These are phyloP conservation scores for Heritiera fomes DNA, from an alignment of 345 rosid species.

Conservation along the genomic window DNA sequence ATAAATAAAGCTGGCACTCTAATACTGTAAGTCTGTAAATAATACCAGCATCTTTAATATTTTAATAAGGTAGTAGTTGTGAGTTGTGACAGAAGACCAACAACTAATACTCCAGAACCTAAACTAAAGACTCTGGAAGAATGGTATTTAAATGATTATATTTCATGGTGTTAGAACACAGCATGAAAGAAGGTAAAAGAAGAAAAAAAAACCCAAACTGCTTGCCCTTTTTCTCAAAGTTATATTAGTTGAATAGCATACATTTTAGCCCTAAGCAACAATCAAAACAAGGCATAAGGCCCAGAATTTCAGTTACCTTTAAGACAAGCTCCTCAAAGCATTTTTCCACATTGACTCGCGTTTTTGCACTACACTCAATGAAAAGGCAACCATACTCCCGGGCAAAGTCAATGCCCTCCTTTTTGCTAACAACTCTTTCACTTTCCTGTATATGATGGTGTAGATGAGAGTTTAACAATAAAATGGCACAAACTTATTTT, in stretches of 20 bases:
- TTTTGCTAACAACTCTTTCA: constrained; percentile 86
- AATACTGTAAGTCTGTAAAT: not conserved
- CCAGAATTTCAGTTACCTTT: constrained; percentile 47
- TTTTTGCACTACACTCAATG: constrained; percentile 94
- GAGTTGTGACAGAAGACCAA: not conserved
- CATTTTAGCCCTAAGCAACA: not conserved
- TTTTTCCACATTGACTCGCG: constrained; percentile 84
- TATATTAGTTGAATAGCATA: not conserved
- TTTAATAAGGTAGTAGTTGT: not conserved
- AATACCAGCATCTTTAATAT: not conserved
- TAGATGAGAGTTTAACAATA: not conserved
- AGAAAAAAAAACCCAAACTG: not conserved
- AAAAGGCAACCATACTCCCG: constrained; percentile 89
- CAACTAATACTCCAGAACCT: not conserved
- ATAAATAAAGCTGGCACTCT: not conserved
- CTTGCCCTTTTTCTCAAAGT: not conserved
- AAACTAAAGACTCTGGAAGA: not conserved
- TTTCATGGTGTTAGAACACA: not conserved
- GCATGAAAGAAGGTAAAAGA: not conserved
- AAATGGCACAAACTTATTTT: not conserved
- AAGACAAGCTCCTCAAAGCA: constrained; percentile 97
- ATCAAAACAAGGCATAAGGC: not conserved
- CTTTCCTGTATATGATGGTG: constrained; percentile 62
- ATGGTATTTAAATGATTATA: too few relatives aligned
- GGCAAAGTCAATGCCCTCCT: constrained; percentile 87